These are phyloP conservation scores for Fusarium subtropicale DNA, from an alignment of 2,329 filamentous ascomycete species.

Conservation along the genomic window DNA sequence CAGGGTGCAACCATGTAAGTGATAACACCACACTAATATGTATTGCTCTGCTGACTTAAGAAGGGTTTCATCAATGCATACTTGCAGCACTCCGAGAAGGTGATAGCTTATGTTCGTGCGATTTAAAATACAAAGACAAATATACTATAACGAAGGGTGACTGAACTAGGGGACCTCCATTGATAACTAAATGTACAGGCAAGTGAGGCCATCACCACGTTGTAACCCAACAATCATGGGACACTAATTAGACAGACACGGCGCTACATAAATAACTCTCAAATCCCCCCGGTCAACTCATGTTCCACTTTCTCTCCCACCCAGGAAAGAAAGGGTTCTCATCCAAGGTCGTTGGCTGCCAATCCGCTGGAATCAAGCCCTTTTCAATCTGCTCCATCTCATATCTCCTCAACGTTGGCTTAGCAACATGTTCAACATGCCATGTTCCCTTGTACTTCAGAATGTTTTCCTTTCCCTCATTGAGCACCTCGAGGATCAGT, in stretches of 20 bases:
- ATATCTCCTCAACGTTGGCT: conserved; percentile 73
- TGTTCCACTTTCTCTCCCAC: conserved; percentile 63
- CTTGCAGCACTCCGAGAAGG: too few species aligned
- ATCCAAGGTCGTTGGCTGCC: conserved; percentile 76
- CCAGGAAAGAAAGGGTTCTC: conserved; percentile 81
- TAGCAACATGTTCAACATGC: conserved; percentile 79
- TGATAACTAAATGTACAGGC: not conserved
- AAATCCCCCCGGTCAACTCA: not conserved
- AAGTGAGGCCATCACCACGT: not conserved
- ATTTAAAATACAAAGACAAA: not conserved
- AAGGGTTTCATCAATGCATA: too few species aligned
- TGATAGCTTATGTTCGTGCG: not conserved
- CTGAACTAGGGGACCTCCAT: not conserved
- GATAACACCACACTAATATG: too few species aligned
- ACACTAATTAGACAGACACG: not conserved
- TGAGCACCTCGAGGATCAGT: conserved; percentile 74
- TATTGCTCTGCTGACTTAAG: too few species aligned
- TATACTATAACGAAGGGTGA: not conserved
- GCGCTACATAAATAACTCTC: not conserved
- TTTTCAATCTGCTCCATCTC: conserved; percentile 73
- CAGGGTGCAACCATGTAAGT: too few species aligned
- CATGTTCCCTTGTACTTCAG: conserved; percentile 87
- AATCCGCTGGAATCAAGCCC: conserved; percentile 69
- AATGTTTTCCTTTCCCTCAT: conserved; percentile 67
- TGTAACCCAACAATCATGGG: not conserved